Evolutionary conservation across 306 rosid species (phyloP), one percentile per base, ranked within the genome.

Genomic region (Ochetophila trinervis): DNA sequence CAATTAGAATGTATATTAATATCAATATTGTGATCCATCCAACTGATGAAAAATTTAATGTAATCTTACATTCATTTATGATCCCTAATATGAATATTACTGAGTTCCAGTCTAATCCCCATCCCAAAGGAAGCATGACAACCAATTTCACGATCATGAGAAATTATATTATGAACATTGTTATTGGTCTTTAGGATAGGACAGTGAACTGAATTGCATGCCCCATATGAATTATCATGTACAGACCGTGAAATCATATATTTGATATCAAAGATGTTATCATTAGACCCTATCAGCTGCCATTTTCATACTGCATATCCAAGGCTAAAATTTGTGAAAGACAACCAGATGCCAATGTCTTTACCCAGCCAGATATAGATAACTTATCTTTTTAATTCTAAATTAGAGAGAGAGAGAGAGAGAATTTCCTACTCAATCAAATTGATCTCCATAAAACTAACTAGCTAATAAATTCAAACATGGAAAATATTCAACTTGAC

Each of bases 401-500:
- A 32, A n/a, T n/a, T n/a, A n/a, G n/a, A 45, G 32, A 27, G 32
- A 27, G 32, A 27, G 32, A 67, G 23, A 55, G 22, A 27, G 23
- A 55, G n/a, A 1, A n/a, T 57, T 14, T 56, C 30, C 12, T 35
- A 24, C 50, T 36, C 54, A 19, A 18, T n/a, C 9, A 14, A n/a
- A 22, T 53, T 53, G 54, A 4, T 40, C 30, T 34, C 53, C 49
- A 21, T 45, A 32, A 50, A 48, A 57, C 0, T 1, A 57, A 13
- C 36, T 17, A 22, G 66, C 52, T 68, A 45, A 36, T 57, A 45
- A 50, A 20, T 57, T 73, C 4, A 56, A 68, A 57, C 37, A 24
- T 23, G 57, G 22, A 63, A 55, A 54, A 14, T 54, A 50, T 53
- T 32, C 18, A 19, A 3, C 32, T 32, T 30, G 50, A 55, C 34